A percentile compares a stretch with the other conserved stretches of the same genome.
These are phyloP conservation scores for Ganoderma boninense DNA, from an alignment of 1,284 basidiomycete species.

Conservation along the genomic window DNA sequence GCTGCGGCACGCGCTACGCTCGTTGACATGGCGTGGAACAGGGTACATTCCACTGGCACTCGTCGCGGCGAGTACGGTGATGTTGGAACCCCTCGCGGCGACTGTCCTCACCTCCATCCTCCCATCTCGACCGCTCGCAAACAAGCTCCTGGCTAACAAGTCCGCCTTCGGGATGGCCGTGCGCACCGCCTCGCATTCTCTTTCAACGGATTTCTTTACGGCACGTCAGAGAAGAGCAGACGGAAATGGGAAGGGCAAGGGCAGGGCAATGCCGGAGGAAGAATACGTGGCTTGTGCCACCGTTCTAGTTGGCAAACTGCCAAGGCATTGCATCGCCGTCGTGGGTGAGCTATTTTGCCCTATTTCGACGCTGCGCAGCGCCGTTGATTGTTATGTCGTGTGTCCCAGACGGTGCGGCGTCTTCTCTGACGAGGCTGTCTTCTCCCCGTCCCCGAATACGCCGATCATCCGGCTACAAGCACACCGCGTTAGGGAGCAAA, in stretches of 20 bases:
- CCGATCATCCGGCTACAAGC: conserved; percentile 32
- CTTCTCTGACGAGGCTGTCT: conserved; percentile 21
- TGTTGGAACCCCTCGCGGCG: conserved; percentile 60
- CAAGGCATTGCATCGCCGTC: conserved; percentile 6
- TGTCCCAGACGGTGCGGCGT: conserved; percentile 17
- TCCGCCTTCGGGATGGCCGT: conserved; percentile 35
- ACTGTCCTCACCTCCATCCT: conserved; percentile 59
- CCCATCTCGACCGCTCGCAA: conserved; percentile 50
- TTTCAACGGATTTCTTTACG: conserved; percentile 60
- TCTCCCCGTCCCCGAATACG: conserved; percentile 34
- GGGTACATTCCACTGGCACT: conserved; percentile 36
- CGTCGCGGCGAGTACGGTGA: conserved; percentile 50
- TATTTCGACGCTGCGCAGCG: conserved; percentile 12
- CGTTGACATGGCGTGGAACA: conserved; percentile 21
- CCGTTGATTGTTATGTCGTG: conserved; percentile 10
- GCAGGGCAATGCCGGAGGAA: conserved; percentile 46
- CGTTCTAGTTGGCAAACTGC: conserved; percentile 6
- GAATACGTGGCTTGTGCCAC: conserved; percentile 35
- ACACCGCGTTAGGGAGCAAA: conserved; percentile 26
- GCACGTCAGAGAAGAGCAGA: conserved; percentile 57
- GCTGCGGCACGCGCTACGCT: background rate
- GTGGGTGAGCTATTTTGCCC: conserved; percentile 21
- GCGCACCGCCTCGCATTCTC: conserved; percentile 38
- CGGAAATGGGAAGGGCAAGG: conserved; percentile 70
- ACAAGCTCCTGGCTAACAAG: conserved; percentile 31